Evolutionary conservation across 208 protist genomes (phyloP).

Genomic region (Wallacemonas sp.): DNA sequence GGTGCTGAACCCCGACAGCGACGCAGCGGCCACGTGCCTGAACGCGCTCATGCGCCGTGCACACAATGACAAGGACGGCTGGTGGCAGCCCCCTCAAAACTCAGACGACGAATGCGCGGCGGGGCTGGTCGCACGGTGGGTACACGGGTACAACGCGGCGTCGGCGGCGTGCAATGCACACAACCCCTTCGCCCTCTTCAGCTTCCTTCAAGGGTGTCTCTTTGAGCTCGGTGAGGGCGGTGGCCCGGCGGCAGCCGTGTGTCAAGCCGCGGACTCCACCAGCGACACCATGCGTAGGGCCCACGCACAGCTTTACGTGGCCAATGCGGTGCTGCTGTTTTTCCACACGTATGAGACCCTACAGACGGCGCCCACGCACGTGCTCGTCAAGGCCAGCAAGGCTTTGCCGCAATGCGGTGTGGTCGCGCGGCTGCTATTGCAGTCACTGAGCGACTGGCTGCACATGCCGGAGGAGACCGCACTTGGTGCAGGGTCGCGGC

Average conservation of each 20-base stretch:
- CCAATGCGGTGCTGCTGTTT: neutral
- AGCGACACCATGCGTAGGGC: neutral
- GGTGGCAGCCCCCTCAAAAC: too few relatives aligned
- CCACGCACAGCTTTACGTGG: neutral
- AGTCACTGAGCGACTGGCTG: neutral
- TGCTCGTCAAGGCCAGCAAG: conserved; percentile 2
- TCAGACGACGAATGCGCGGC: neutral
- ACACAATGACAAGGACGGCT: neutral
- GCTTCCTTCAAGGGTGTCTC: neutral
- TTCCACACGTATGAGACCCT: conserved; percentile 1
- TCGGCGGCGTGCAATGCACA: neutral
- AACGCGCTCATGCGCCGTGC: neutral
- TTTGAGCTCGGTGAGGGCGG: neutral
- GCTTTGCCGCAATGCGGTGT: neutral
- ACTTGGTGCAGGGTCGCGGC: too few relatives aligned
- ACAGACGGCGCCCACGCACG: neutral
- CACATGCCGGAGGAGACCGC: neutral
- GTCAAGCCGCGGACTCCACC: too few relatives aligned
- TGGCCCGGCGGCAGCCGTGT: neutral
- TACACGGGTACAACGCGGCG: neutral
- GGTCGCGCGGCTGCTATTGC: neutral
- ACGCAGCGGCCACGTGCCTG: neutral
- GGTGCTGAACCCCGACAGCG: neutral
- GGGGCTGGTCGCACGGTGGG: neutral
- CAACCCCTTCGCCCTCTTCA: neutral